These are phyloP conservation scores for Beauveria sp. DNA, from an alignment of 2,329 filamentous ascomycete species.

Conservation along the genomic window DNA sequence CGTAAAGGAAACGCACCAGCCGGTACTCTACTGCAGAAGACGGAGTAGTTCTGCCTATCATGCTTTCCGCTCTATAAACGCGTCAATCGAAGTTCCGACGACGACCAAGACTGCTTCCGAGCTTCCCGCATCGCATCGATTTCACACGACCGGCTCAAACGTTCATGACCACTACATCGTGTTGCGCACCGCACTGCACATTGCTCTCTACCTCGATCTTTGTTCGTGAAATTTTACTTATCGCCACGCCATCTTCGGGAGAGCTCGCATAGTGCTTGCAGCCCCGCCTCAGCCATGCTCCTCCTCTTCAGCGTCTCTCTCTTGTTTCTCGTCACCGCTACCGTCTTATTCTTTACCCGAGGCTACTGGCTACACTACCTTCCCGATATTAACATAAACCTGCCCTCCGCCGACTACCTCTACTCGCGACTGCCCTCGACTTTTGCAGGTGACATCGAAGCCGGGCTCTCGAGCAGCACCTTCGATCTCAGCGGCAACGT, in stretches of 20 bases:
- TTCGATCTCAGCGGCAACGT: constrained; percentile 83
- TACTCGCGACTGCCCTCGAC: constrained; percentile 71
- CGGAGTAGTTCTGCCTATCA: not conserved
- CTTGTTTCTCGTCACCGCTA: constrained; percentile 61
- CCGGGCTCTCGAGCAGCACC: constrained; percentile 71
- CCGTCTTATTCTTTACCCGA: constrained; percentile 75
- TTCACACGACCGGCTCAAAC: not conserved
- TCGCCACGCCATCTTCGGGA: not conserved
- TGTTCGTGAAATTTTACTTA: not conserved
- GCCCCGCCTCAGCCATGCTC: constrained; percentile 54
- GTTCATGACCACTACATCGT: not conserved
- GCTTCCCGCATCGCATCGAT: not conserved
- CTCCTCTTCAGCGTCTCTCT: constrained; percentile 72
- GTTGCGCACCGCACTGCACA: not conserved
- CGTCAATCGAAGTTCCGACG: not conserved
- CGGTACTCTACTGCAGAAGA: not conserved
- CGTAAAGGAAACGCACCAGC: not conserved
- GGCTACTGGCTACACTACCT: constrained; percentile 66
- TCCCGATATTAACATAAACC: constrained; percentile 41
- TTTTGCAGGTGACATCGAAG: constrained; percentile 81
- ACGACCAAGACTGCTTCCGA: not conserved
- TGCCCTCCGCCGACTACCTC: constrained; percentile 51
- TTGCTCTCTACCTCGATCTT: not conserved
- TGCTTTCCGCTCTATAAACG: not conserved
- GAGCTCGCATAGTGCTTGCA: not conserved